Percentiles rank a stretch among this genome's conserved stretches.
Conservation (phyloP, 2,329 filamentous ascomycete species). For the Akanthomyces dipterigenus region DNA sequence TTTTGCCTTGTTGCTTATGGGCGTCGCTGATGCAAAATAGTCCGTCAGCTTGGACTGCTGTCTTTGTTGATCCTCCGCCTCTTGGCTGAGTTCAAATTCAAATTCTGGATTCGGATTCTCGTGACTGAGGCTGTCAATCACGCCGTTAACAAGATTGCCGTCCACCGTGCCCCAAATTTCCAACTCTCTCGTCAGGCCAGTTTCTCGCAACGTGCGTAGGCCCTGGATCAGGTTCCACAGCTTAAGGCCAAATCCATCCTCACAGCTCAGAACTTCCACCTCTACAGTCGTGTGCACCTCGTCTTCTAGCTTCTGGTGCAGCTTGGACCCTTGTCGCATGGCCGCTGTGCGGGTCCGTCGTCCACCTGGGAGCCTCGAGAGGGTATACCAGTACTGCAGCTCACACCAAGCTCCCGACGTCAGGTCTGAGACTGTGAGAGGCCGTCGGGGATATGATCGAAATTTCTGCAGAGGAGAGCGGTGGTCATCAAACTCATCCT, state of each 20-base stretch:
- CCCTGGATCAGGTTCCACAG: conserved; percentile 93
- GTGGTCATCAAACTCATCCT: conserved; percentile 23
- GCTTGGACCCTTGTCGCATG: conserved; percentile 74
- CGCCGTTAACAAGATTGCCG: conserved; percentile 75
- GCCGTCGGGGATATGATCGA: conserved; percentile 67
- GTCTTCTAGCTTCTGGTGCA: conserved; percentile 80
- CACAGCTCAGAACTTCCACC: conserved; percentile 64
- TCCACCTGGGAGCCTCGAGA: conserved; percentile 65
- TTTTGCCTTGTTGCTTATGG: not conserved
- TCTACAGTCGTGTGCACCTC: conserved; percentile 73
- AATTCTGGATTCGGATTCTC: conserved; percentile 66
- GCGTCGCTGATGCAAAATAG: conserved; percentile 30
- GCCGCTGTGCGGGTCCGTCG: conserved; percentile 67
- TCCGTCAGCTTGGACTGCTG: conserved; percentile 34
- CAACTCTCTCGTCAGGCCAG: conserved; percentile 66
- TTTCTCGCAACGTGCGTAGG: conserved; percentile 63
- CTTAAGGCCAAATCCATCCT: conserved; percentile 74
- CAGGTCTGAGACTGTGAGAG: conserved; percentile 81
- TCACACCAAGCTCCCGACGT: conserved; percentile 93
- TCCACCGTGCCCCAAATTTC: conserved; percentile 82
- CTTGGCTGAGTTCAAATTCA: conserved; percentile 50
- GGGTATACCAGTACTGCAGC: conserved; percentile 82
- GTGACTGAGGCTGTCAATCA: conserved; percentile 82
- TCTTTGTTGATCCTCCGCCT: conserved; percentile 17
- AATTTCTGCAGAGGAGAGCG: conserved; percentile 67